Evolutionary conservation across 2,329 filamentous ascomycete species (phyloP), one percentile per base, ranked within the genome.

Genomic region (Lachnellula hyalina): DNA sequence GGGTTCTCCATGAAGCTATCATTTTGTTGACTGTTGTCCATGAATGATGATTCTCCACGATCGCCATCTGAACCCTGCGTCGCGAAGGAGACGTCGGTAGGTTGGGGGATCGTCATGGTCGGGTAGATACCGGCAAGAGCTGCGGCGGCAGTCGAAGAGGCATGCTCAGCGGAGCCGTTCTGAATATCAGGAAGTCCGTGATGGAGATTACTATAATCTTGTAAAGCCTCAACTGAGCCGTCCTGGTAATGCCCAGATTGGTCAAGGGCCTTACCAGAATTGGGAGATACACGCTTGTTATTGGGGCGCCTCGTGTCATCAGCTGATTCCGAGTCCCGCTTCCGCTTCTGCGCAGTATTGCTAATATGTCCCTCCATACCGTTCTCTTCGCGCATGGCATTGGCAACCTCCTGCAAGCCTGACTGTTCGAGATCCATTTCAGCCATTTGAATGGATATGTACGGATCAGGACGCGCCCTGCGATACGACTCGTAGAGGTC

Each of bases 121-220:
- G 68, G 68, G 64, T 79, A 80, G 53, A 70, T 66, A 45, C 68
- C 67, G 45, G 63, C 65, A 40, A 68, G 60, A 38, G 68, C 67
- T 52, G 83, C 83, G 19, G 81, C 82, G 49, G 83, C 83, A 41
- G 83, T 85, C 47, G 84, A 83, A 61, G 73, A 76, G 51, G 74
- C 72, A 67, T 68, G 76, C 66, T 73, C 75, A 53, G 75, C 71
- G 44, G 77, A 72, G 53, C 78, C 79, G 60, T 82, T 83, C 58
- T 81, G 79, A 47, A 76, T 74, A 9, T 74, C 75, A 40, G 76
- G 71, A 47, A 62, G 56, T 40, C 58, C 56, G 51, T 78, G 75
- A 41, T 79, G 76, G 36, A 79, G 67, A 32, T 75, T 73, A 52
- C 62, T 66, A 58, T 68, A 71, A 48, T 70, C 66, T 59, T 70